Conservation (phyloP, 305 asterid genomes). For the Petunia hybrid region DNA sequence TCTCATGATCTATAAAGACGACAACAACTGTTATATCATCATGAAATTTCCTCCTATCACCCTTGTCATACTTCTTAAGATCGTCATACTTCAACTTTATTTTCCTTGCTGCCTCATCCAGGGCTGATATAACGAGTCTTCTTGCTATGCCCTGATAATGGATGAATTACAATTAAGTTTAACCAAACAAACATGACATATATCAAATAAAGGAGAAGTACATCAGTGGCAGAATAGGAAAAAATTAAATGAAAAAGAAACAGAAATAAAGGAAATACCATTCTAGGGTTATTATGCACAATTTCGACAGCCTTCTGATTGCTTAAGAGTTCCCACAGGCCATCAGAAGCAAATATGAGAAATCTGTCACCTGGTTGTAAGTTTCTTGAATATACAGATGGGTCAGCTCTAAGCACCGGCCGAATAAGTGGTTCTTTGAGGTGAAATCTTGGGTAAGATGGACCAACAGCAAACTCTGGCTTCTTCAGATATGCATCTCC, state of each 20-base stretch:
- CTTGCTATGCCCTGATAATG: slow-evolving; percentile 79
- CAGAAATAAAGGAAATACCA: slow-evolving; percentile 43
- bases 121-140: slow-evolving; percentile 64
- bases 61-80: slow-evolving; percentile 55
- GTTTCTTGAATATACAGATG: slow-evolving; percentile 53
- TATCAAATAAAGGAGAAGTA: not conserved
- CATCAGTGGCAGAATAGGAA: slow-evolving; percentile 10
- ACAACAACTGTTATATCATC: slow-evolving; percentile 85
- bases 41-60: slow-evolving; percentile 68
- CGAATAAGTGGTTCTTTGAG: slow-evolving; percentile 62
- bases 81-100: slow-evolving; percentile 53
- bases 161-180: not conserved
- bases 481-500: slow-evolving; percentile 89
- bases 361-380: slow-evolving; percentile 65
- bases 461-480: slow-evolving; percentile 68
- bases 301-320: slow-evolving; percentile 85
- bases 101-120: slow-evolving; percentile 59
- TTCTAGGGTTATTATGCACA: slow-evolving; percentile 67
- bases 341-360: slow-evolving; percentile 83
- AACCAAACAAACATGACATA: not conserved
- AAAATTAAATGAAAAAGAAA: not conserved
- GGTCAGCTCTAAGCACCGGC: slow-evolving; percentile 81
- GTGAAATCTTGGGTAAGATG: slow-evolving; percentile 66
- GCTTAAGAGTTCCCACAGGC: slow-evolving; percentile 83
- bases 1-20: slow-evolving; percentile 66